phyloP scores from a whole-genome alignment of 192 early-diverging fungal species.

The Phycomyces nitens region DNA sequence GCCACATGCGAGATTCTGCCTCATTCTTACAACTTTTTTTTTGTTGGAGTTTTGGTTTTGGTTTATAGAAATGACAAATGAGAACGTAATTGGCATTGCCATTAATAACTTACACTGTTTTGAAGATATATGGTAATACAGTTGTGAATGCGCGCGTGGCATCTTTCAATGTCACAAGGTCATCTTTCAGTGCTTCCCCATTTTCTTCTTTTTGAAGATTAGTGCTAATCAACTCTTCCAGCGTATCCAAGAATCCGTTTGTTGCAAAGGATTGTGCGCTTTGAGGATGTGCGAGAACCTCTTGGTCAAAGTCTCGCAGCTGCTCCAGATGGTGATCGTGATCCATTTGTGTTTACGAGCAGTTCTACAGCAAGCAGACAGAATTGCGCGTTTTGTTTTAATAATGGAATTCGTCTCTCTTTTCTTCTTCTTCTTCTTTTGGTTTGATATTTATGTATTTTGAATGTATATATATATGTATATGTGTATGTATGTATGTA shows the following conservation, averaged over 20 bases:
- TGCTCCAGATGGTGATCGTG: constrained; percentile 19
- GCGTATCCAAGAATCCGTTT: constrained; percentile 25
- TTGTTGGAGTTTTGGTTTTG: not conserved
- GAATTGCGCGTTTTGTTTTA: not conserved
- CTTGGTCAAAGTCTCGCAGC: constrained; percentile 24
- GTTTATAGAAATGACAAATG: not conserved
- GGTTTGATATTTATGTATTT: no score
- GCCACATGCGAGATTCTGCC: constrained; percentile 35
- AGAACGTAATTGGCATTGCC: not conserved
- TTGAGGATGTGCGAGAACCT: constrained; percentile 18
- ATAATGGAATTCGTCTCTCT: not conserved
- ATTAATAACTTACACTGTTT: constrained; percentile 29
- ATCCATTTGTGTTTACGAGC: constrained; percentile 6
- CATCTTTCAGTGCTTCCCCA: constrained; percentile 4
- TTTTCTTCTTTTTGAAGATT: constrained; percentile 3
- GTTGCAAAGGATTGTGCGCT: constrained; percentile 29
- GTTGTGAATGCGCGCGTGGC: constrained; percentile 30
- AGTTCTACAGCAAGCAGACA: not conserved
- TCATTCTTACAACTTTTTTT: constrained; percentile 33
- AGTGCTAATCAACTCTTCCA: constrained; percentile 15
- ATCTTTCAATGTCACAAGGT: constrained; percentile 16
- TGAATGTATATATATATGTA: no score
- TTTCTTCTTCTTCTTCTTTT: no score
- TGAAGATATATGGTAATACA: constrained; percentile 26
- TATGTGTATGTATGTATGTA: no score